Evolutionary conservation across 169 alveolate species (phyloP).

Genomic region (Toxoplasma gondii): DNA sequence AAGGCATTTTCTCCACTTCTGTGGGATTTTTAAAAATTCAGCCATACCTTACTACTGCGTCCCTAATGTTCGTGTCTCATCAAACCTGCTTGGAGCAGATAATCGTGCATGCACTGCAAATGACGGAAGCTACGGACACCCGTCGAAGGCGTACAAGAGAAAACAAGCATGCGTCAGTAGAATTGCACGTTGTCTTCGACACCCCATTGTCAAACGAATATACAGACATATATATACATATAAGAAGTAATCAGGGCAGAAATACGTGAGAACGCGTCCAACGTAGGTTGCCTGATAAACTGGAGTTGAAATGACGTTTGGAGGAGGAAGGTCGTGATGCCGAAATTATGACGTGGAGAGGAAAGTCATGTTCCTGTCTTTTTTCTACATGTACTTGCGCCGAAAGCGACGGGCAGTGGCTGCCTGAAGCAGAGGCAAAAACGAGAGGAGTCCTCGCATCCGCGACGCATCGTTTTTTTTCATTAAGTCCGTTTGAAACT

Average conservation of each 20-base stretch:
- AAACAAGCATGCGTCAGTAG: neutral
- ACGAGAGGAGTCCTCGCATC: too few species aligned
- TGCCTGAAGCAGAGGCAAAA: too few species aligned
- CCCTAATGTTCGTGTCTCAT: neutral
- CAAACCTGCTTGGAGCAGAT: neutral
- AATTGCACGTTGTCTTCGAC: neutral
- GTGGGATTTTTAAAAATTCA: neutral
- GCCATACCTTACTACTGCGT: too few species aligned
- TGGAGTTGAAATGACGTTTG: neutral
- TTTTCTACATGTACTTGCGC: too few species aligned
- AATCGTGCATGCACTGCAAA: neutral
- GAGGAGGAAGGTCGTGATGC: too few species aligned
- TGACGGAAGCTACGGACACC: too few species aligned
- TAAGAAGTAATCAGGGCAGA: neutral
- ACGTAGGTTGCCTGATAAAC: neutral
- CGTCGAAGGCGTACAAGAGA: too few species aligned
- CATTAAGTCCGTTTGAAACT: too few species aligned
- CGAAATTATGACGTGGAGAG: too few species aligned
- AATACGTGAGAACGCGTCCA: neutral
- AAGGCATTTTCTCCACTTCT: neutral
- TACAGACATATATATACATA: slow-evolving; percentile 19
- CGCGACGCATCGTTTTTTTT: too few species aligned
- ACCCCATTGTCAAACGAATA: neutral
- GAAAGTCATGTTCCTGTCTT: too few species aligned
- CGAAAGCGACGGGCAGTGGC: too few species aligned